These are phyloP conservation scores for Coniferiporia weirii DNA, from an alignment of 1,284 basidiomycete genomes.

Conservation along the genomic window DNA sequence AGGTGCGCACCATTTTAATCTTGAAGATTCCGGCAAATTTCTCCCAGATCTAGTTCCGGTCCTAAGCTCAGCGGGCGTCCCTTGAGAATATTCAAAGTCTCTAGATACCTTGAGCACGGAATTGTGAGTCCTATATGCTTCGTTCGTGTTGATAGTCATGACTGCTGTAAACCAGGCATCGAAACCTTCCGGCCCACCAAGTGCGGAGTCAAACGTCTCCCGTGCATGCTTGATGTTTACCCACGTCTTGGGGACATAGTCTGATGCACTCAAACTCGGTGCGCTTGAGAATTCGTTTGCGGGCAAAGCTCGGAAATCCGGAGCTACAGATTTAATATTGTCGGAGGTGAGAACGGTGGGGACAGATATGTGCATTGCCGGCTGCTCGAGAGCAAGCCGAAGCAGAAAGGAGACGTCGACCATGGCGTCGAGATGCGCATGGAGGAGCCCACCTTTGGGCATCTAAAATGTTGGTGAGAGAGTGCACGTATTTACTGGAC, in stretches of 20 bases:
- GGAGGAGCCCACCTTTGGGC: slow-evolving; percentile 71
- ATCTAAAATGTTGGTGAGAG: slow-evolving; percentile 38
- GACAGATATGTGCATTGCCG: slow-evolving; percentile 52
- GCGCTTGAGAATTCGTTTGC: slow-evolving; percentile 28
- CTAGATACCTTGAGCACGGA: slow-evolving; percentile 51
- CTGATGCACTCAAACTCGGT: slow-evolving; percentile 37
- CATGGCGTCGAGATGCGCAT: slow-evolving; percentile 66
- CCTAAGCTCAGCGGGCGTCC: background rate
- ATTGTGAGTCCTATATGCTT: slow-evolving; percentile 68
- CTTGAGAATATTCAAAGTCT: background rate
- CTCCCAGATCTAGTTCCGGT: slow-evolving; percentile 55
- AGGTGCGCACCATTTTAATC: slow-evolving; percentile 39
- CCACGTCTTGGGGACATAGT: slow-evolving; percentile 46
- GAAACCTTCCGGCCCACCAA: slow-evolving; percentile 61
- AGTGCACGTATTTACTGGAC: background rate
- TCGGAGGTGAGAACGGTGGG: slow-evolving; percentile 32
- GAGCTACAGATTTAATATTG: slow-evolving; percentile 38
- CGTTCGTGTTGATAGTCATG: slow-evolving; percentile 59
- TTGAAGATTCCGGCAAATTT: slow-evolving; percentile 55
- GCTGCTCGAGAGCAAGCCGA: slow-evolving; percentile 47
- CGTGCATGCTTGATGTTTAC: slow-evolving; percentile 50
- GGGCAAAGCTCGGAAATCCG: slow-evolving; percentile 46
- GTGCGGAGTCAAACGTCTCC: slow-evolving; percentile 39
- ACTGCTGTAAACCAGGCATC: slow-evolving; percentile 56
- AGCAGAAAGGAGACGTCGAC: slow-evolving; percentile 51